Conservation (phyloP, 257 asterid genomes). For the Paulownia fortunei region DNA sequence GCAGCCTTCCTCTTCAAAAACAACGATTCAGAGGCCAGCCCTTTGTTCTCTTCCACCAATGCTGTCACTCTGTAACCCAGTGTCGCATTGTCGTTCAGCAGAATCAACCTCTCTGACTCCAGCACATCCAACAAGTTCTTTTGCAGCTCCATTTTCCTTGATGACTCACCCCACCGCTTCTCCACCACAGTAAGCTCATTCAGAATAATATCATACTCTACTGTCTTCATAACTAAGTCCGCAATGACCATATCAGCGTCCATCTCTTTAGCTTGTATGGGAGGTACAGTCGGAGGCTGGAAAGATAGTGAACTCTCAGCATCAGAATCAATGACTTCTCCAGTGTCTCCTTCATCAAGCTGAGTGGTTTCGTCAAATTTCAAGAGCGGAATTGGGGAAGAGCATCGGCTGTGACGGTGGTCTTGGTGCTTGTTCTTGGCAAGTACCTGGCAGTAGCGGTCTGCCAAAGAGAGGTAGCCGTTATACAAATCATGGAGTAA, state of each 20-base stretch:
- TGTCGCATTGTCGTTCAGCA: constrained; percentile 79
- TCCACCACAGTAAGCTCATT: constrained; percentile 65
- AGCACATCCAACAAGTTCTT: constrained; percentile 82
- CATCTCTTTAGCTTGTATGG: constrained; percentile 30
- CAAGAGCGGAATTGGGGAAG: constrained; percentile 54
- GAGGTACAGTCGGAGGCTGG: constrained; percentile 47
- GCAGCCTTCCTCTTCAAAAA: constrained; percentile 87
- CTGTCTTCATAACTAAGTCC: constrained; percentile 70
- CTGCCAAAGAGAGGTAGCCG: constrained; percentile 76
- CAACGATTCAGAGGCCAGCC: constrained; percentile 73
- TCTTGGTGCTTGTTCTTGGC: constrained; percentile 54
- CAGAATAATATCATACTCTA: constrained; percentile 64
- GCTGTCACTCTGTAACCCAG: constrained; percentile 71
- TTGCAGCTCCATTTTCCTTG: constrained; percentile 82
- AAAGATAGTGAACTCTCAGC: constrained; percentile 77
- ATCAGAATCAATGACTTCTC: constrained; percentile 71
- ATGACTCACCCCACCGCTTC: constrained; percentile 57
- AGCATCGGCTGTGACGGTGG: constrained; percentile 44
- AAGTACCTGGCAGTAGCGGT: constrained; percentile 81
- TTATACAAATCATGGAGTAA: constrained; percentile 83
- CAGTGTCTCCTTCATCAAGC: constrained; percentile 45
- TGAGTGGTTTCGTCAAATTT: constrained; percentile 40
- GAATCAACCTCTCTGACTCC: constrained; percentile 88
- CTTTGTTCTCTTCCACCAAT: constrained; percentile 80
- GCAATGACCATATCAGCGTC: constrained; percentile 69